phyloP scores from a whole-genome alignment of 805 yeast species.

The Clavispora phyllophila region DNA sequence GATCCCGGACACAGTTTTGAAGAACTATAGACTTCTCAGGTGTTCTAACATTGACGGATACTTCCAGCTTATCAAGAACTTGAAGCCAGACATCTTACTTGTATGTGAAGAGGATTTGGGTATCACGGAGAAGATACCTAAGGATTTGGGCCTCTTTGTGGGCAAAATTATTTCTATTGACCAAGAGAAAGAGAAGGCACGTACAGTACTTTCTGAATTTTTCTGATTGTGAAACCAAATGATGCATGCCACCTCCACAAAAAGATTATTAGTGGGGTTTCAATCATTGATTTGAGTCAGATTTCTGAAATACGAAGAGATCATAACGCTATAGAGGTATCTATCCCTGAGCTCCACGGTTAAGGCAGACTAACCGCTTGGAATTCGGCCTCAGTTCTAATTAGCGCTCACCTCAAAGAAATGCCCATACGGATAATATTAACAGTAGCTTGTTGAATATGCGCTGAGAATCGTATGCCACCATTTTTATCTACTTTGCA shows the following conservation, averaged over 20 bases:
- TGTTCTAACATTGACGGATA: slow-evolving; percentile 39
- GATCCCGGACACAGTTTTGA: slow-evolving; percentile 21
- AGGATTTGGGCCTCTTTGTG: slow-evolving; percentile 34
- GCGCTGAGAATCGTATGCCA: no score
- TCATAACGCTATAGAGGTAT: no score
- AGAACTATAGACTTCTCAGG: slow-evolving; percentile 35
- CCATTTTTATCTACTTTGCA: no score
- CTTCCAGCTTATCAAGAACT: slow-evolving; percentile 32
- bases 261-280: no score
- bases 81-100: slow-evolving; percentile 37
- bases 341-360: no score
- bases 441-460: no score
- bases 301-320: no score
- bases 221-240: neutral
- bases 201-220: neutral
- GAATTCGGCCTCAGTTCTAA: no score
- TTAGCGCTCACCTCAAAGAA: no score
- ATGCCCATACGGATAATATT: no score
- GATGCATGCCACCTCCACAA: neutral
- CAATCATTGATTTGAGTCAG: no score
- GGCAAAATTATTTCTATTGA: slow-evolving; percentile 29
- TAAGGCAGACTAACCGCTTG: no score
- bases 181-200: slow-evolving; percentile 18
- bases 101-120: slow-evolving; percentile 42
- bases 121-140: slow-evolving; percentile 21